phyloP scores from a whole-genome alignment of 1,139 yeast species.

The Keqinozyma sinolaborantium region DNA sequence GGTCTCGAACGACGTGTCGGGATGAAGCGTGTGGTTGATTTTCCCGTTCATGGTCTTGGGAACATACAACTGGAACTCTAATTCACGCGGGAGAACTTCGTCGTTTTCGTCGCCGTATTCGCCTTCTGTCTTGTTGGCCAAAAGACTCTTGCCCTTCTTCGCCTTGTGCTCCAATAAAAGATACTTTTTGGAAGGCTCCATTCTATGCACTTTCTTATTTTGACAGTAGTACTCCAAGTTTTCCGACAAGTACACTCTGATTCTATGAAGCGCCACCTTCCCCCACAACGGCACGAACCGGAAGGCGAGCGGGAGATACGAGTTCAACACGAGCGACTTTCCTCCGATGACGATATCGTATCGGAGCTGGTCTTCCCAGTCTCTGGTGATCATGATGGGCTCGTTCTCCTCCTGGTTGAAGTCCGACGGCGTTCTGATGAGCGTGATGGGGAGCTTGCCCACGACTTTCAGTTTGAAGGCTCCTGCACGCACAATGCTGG shows the following conservation, averaged over 20 bases:
- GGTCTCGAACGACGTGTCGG: constrained; percentile 74
- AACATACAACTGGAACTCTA: constrained; percentile 79
- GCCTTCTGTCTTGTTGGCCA: constrained; percentile 30
- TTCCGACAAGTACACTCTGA: constrained; percentile 82
- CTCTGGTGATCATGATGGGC: constrained; percentile 85
- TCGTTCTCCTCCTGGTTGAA: constrained; percentile 83
- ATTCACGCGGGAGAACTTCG: constrained; percentile 54
- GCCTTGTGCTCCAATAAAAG: constrained; percentile 80
- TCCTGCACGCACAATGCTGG: constrained; percentile 69
- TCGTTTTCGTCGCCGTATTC: constrained; percentile 22
- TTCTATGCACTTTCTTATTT: constrained; percentile 81
- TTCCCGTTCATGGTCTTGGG: constrained; percentile 60
- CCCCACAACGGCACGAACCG: constrained; percentile 77
- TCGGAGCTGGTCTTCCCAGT: constrained; percentile 90
- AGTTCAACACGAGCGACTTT: constrained; percentile 80
- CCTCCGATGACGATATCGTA: constrained; percentile 90
- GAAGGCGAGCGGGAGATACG: constrained; percentile 80
- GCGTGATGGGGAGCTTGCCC: constrained; percentile 60
- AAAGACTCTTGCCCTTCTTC: constrained; percentile 41
- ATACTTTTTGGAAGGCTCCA: constrained; percentile 84
- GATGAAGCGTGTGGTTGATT: constrained; percentile 51
- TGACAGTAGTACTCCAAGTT: constrained; percentile 86
- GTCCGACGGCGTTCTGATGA: constrained; percentile 76
- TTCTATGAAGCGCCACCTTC: constrained; percentile 81
- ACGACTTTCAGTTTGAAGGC: constrained; percentile 75